A percentile compares a stretch with the other conserved stretches of the same genome.
Evolutionary conservation across 306 rosid genomes (phyloP).

Genomic region (Ormosia semicastrata): DNA sequence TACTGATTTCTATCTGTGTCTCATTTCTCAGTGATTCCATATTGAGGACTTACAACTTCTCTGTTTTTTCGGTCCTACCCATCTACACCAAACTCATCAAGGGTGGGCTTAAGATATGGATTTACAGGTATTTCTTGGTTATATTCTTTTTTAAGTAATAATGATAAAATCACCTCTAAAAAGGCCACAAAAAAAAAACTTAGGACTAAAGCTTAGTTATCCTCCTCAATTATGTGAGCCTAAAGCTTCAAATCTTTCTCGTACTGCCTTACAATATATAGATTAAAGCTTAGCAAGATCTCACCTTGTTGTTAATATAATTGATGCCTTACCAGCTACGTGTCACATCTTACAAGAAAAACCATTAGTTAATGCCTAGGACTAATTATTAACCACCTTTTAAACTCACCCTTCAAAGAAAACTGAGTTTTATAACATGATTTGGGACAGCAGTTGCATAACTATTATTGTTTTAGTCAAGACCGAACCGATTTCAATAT

Average conservation of each 20-base stretch:
- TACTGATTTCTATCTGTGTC: not conserved
- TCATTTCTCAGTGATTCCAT: slow-evolving; percentile 37
- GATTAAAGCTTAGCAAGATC: not conserved
- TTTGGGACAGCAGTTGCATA: not conserved
- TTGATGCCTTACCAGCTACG: not conserved
- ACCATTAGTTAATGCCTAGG: not conserved
- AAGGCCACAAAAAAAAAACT: too few species aligned
- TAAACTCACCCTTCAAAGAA: not conserved
- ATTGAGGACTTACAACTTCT: slow-evolving; percentile 36
- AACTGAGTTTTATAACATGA: not conserved
- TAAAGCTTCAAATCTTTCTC: not conserved
- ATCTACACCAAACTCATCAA: slow-evolving; percentile 56
- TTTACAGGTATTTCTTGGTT: slow-evolving; percentile 43
- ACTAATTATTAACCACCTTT: not conserved
- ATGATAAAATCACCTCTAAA: not conserved
- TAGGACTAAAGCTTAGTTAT: not conserved
- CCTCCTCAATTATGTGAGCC: not conserved
- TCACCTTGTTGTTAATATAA: not conserved
- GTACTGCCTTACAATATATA: not conserved
- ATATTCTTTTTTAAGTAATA: not conserved
- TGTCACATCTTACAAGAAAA: not conserved
- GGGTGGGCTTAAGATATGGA: slow-evolving; percentile 59
- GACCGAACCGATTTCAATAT: not conserved
- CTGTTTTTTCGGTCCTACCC: slow-evolving; percentile 53
- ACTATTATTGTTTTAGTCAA: not conserved